Conservation (phyloP, 2,329 filamentous ascomycete species). For the Rhynchosporium agropyri region DNA sequence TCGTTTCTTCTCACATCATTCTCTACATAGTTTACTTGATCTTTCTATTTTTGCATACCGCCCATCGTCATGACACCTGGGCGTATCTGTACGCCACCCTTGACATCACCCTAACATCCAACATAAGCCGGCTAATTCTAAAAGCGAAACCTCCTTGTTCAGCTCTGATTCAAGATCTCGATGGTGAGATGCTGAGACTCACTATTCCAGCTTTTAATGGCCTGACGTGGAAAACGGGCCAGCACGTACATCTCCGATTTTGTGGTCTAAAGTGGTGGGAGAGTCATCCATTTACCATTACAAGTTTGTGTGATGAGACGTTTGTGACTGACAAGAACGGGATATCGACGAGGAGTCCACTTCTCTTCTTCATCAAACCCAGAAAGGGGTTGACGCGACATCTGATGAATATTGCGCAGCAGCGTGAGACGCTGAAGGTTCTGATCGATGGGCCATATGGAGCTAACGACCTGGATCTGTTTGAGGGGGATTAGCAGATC, state of each 20-base stretch:
- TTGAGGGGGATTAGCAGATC: neutral
- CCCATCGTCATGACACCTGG: neutral
- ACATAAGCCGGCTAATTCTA: neutral
- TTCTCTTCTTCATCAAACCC: neutral
- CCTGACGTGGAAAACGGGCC: neutral
- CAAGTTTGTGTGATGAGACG: neutral
- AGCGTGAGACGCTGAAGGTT: neutral
- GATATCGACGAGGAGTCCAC: neutral
- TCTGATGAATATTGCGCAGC: neutral
- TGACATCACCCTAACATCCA: neutral
- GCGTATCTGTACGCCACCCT: neutral
- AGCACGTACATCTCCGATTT: neutral
- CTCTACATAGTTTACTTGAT: neutral
- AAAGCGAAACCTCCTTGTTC: neutral
- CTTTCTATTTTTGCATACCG: neutral
- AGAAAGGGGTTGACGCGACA: neutral
- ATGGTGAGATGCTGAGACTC: neutral
- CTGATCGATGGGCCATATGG: neutral
- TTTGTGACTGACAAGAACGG: neutral
- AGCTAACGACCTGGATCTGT: neutral
- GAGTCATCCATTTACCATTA: neutral
- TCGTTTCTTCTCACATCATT: neutral
- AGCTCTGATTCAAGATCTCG: neutral
- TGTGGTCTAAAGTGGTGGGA: neutral
- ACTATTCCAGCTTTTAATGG: neutral